Conservation (phyloP, 768 basidiomycete genomes). For the Pisolithus microcarpus region DNA sequence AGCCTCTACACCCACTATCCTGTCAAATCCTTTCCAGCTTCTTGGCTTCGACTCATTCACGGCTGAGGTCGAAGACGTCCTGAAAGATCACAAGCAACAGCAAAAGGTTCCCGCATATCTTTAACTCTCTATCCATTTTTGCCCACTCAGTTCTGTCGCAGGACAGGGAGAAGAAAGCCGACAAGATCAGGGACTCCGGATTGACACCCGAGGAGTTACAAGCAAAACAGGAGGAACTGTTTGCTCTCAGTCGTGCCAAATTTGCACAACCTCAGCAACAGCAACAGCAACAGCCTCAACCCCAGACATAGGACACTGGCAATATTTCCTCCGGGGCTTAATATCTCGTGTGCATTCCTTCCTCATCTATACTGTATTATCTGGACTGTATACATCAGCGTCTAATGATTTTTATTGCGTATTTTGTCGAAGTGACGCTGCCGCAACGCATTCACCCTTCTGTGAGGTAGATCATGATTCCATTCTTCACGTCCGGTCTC, state of each 20-base stretch:
- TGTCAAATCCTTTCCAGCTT: conserved; percentile 41
- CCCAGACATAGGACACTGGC: conserved; percentile 2
- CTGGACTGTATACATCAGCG: conserved; percentile 13
- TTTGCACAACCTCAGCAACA: conserved; percentile 59
- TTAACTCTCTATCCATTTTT: neutral
- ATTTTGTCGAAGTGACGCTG: conserved; percentile 31
- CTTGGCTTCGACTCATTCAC: conserved; percentile 92
- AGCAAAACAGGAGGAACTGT: conserved; percentile 82
- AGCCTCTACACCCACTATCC: neutral
- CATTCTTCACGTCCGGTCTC: conserved; percentile 37
- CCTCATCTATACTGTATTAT: conserved; percentile 11
- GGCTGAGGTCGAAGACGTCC: conserved; percentile 81
- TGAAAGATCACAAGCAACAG: conserved; percentile 95
- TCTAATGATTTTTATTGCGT: conserved; percentile 28
- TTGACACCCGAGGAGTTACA: conserved; percentile 86
- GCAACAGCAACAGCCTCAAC: conserved; percentile 10
- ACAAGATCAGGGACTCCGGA: conserved; percentile 82
- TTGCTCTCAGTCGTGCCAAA: conserved; percentile 84
- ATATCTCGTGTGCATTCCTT: conserved; percentile 1
- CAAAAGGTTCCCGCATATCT: conserved; percentile 63
- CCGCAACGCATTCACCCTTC: conserved; percentile 49
- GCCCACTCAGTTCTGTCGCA: conserved; percentile 25
- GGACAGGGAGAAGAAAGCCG: conserved; percentile 90
- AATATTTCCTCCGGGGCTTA: neutral
- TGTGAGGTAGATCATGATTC: conserved; percentile 64